A percentile compares a stretch with the other conserved stretches of the same genome.
These are phyloP conservation scores for Mucor piriformis DNA, from an alignment of 371 early-diverging fungal genomes.

Conservation along the genomic window DNA sequence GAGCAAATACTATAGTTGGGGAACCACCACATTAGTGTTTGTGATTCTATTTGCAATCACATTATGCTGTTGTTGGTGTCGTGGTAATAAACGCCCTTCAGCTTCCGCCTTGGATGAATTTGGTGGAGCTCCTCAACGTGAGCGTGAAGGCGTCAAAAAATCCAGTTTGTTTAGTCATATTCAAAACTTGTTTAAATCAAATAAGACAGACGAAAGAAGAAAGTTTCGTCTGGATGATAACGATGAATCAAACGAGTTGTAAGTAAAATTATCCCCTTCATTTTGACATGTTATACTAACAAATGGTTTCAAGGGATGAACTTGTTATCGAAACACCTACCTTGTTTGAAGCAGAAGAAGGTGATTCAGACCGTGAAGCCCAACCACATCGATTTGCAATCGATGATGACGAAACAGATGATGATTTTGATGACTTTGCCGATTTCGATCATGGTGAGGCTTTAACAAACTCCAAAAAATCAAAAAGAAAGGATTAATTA, in stretches of 20 bases:
- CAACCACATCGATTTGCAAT: slow-evolving; percentile 25
- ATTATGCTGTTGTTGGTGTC: slow-evolving; percentile 40
- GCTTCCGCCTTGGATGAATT: slow-evolving; percentile 22
- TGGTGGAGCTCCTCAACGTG: slow-evolving; percentile 25
- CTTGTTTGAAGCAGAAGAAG: slow-evolving; percentile 44
- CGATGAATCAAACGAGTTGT: slow-evolving; percentile 54
- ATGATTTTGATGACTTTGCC: slow-evolving; percentile 45
- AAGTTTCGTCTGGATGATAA: slow-evolving; percentile 46
- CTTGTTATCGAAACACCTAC: slow-evolving; percentile 50
- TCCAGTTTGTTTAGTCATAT: neutral
- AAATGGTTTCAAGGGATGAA: slow-evolving; percentile 39
- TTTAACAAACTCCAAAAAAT: slow-evolving; percentile 12
- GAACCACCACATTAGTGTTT: slow-evolving; percentile 34
- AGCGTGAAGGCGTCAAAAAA: slow-evolving; percentile 15
- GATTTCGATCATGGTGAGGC: slow-evolving; percentile 39
- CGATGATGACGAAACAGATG: slow-evolving; percentile 33
- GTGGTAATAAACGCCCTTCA: slow-evolving; percentile 6
- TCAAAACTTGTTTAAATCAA: neutral
- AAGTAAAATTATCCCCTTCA: slow-evolving; percentile 13
- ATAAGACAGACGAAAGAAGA: neutral
- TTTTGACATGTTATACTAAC: neutral
- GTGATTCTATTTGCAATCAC: slow-evolving; percentile 29
- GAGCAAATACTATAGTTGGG: slow-evolving; percentile 22
- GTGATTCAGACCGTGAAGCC: slow-evolving; percentile 18
- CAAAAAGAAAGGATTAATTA: slow-evolving; percentile 3